Evolutionary conservation across 2,329 filamentous ascomycete genomes (phyloP).

Genomic region (Ambrosiella cleistominuta): DNA sequence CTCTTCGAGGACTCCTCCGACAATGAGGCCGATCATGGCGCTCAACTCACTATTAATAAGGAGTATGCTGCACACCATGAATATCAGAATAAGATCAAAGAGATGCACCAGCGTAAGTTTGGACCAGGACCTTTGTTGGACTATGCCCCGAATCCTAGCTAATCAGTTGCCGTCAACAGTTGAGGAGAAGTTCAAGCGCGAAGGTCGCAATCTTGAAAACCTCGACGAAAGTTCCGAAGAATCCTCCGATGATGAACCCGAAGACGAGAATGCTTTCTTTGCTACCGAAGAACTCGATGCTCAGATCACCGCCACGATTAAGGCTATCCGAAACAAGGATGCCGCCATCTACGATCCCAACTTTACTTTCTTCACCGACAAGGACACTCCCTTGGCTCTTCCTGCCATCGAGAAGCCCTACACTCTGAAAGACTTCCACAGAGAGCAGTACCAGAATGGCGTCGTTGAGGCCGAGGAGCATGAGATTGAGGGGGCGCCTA

Average conservation of each 20-base stretch:
- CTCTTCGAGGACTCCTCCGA: constrained; percentile 33
- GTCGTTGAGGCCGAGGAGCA: constrained; percentile 32
- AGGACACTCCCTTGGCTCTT: constrained; percentile 33
- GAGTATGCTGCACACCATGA: constrained; percentile 83
- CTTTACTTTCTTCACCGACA: constrained; percentile 56
- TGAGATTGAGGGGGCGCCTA: constrained; percentile 29
- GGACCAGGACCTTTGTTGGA: neutral
- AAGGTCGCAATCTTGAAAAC: constrained; percentile 26
- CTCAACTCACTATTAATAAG: constrained; percentile 64
- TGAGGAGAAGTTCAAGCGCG: constrained; percentile 76
- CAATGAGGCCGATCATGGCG: constrained; percentile 29
- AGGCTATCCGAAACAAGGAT: constrained; percentile 79
- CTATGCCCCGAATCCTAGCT: neutral
- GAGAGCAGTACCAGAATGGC: constrained; percentile 61
- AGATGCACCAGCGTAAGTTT: constrained; percentile 49
- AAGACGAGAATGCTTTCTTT: constrained; percentile 80
- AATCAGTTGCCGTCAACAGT: constrained; percentile 31
- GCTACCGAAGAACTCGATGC: constrained; percentile 71
- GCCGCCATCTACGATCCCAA: constrained; percentile 74
- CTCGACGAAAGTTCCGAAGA: constrained; percentile 33
- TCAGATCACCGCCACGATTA: constrained; percentile 70
- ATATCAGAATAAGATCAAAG: constrained; percentile 92
- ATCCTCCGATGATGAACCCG: constrained; percentile 61
- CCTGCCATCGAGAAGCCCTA: constrained; percentile 58
- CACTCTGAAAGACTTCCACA: constrained; percentile 77